phyloP scores from a whole-genome alignment of 2,329 filamentous ascomycete genomes.

The Ophiostoma sp. region DNA sequence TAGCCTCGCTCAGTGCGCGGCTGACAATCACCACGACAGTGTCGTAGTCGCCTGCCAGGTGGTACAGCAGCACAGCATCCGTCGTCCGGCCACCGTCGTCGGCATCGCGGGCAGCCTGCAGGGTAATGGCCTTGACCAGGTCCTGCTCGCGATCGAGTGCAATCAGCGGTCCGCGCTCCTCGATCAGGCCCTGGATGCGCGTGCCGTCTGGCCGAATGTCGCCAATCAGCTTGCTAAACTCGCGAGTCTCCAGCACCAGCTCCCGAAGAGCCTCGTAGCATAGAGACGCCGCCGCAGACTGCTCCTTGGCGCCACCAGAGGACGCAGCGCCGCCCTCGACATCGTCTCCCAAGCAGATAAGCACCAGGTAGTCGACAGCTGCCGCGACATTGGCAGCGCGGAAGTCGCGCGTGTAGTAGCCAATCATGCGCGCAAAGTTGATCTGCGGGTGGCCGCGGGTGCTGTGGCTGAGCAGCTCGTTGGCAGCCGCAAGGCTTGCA shows the following conservation, averaged over 20 bases:
- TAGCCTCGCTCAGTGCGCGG: constrained; percentile 80
- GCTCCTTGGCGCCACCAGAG: constrained; percentile 45
- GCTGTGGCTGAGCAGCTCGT: constrained; percentile 63
- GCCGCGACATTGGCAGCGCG: constrained; percentile 81
- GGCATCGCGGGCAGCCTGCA: constrained; percentile 85
- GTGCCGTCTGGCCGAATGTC: constrained; percentile 84
- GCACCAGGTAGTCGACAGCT: constrained; percentile 84
- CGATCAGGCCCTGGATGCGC: constrained; percentile 79
- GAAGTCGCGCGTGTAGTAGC: constrained; percentile 95
- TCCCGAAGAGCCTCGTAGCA: constrained; percentile 92
- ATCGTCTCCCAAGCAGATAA: constrained; percentile 79
- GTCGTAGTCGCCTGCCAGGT: constrained; percentile 92
- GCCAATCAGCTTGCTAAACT: constrained; percentile 89
- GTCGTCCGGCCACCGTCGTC: constrained; percentile 92
- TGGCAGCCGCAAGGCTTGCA: constrained; percentile 57
- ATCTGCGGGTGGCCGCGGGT: constrained; percentile 71
- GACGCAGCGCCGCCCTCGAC: not conserved
- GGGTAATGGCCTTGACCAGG: constrained; percentile 85
- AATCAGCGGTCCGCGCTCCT: constrained; percentile 77
- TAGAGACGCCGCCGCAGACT: constrained; percentile 64
- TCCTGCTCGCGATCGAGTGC: constrained; percentile 72
- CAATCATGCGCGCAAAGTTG: constrained; percentile 89
- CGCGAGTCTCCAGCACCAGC: constrained; percentile 90
- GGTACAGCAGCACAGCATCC: constrained; percentile 89
- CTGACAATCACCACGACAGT: constrained; percentile 88